Base-by-base conservation (phyloP, 2,329 filamentous ascomycete species). In the Colletotrichum nymphaeae region DNA sequence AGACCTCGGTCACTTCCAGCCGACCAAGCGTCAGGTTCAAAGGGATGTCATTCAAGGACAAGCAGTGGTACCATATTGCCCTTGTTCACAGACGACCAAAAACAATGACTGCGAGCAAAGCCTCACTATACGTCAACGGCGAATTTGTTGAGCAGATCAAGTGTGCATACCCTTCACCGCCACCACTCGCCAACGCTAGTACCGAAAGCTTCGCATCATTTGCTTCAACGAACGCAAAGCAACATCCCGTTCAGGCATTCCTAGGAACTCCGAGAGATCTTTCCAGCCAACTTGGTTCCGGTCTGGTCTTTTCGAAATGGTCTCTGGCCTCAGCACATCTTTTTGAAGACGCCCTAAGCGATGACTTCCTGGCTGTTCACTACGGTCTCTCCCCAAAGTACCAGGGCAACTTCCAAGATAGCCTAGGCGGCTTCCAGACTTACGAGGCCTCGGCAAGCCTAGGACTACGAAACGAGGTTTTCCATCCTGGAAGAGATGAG, bases 361-460 rank as follows among this genome's bases (percentile, higher is more conserved):
- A 98, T 79, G 97, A 99, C 81, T 90, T 97, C 73, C 88, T 99
- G 68, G 93, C 96, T 14, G 97, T 99, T 0, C 94, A 98, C 78
- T 94, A 93, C 80, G 94, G 95, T 63, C 91, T 99, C 22, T 96
- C 97, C 0, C 93, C 95, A 28, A 91, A 95, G 60, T 99, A 99
- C 78, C 93, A 95, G 79, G 97, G 97, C 19, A 99, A 99, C 80
- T 98, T 97, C 77, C 97, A 99, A 83, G 97, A 99, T 79, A 97
- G 95, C 77, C 88, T 99, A 16, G 97, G 97, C 5, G 96, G 95
- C 1, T 97, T 99, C 79, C 95, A 98, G 80, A 99, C 97, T 0
- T 99, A 99, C 80, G 92, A 94, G 78, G 96, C 97, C 7, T 98
- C 97, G 1, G 96, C 97, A 8, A 92, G 94, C 67, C 86, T 99